Percentiles rank a stretch among this genome's conserved stretches.
Conservation (phyloP, 352 stramenopile genomes). For the Pythium aristosporum region DNA sequence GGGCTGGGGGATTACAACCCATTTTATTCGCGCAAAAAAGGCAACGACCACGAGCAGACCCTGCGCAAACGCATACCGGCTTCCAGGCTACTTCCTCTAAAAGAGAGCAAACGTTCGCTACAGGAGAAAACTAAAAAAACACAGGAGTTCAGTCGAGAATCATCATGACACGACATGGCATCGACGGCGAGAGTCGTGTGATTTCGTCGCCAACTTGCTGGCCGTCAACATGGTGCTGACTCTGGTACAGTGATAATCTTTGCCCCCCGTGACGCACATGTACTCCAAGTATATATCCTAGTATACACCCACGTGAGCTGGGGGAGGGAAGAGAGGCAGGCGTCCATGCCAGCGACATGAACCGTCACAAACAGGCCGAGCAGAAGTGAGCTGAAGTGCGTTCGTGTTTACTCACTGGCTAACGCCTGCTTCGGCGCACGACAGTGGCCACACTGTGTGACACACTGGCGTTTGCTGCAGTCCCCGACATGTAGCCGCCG, state of each 20-base stretch:
- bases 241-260: too few species aligned
- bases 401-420: too few species aligned
- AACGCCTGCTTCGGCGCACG: background rate
- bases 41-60: background rate
- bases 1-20: constrained; percentile 17
- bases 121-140: background rate
- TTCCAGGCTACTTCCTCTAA: constrained; percentile 1
- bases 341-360: background rate
- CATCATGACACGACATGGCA: too few species aligned
- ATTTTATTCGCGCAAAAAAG: background rate
- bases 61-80: constrained; percentile 7
- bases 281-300: background rate
- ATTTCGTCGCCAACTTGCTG: too few species aligned
- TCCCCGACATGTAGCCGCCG: background rate
- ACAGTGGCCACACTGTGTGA: background rate
- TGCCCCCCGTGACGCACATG: background rate
- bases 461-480: background rate
- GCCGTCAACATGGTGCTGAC: too few species aligned
- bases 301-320: background rate
- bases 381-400: too few species aligned
- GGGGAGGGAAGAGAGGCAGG: background rate
- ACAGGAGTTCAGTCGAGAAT: background rate
- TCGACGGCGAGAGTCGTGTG: too few species aligned
- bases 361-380: background rate
- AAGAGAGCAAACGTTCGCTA: background rate